phyloP scores from a whole-genome alignment of 805 yeast genomes.

The Lipomyces spencermartinsiae region DNA sequence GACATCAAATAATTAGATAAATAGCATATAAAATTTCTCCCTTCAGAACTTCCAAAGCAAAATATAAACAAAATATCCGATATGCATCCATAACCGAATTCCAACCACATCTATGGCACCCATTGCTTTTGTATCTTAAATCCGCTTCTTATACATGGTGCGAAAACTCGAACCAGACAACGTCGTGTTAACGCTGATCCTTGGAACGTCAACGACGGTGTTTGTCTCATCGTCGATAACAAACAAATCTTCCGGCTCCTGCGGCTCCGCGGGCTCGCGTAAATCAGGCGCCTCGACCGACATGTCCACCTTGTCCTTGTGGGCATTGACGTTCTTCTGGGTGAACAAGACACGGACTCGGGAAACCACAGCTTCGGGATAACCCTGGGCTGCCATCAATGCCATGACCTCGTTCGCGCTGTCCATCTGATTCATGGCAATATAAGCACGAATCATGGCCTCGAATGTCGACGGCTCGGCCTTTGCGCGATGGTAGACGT shows the following conservation, averaged over 20 bases:
- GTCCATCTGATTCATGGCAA: constrained; percentile 39
- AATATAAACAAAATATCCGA: background rate
- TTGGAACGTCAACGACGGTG: constrained; percentile 7
- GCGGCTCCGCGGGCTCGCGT: constrained; percentile 1
- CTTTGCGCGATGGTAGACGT: constrained; percentile 34
- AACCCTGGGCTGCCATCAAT: constrained; percentile 40
- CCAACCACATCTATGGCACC: background rate
- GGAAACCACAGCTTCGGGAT: constrained; percentile 46
- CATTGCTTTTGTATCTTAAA: background rate
- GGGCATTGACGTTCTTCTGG: background rate
- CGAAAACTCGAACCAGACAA: constrained; percentile 8
- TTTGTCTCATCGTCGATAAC: constrained; percentile 7
- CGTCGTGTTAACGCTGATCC: background rate
- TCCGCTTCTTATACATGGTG: constrained; percentile 4
- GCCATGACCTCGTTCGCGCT: constrained; percentile 40
- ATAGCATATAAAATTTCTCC: background rate
- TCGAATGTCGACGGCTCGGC: constrained; percentile 49
- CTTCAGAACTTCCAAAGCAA: background rate
- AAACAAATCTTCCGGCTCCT: constrained; percentile 8
- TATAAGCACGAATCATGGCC: constrained; percentile 46
- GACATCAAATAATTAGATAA: background rate
- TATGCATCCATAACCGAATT: background rate
- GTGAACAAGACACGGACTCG: constrained; percentile 34
- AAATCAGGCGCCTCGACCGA: background rate
- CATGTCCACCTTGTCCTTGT: background rate